phyloP scores from a whole-genome alignment of 495 filamentous ascomycete species.

The Filosporella fistucella region DNA sequence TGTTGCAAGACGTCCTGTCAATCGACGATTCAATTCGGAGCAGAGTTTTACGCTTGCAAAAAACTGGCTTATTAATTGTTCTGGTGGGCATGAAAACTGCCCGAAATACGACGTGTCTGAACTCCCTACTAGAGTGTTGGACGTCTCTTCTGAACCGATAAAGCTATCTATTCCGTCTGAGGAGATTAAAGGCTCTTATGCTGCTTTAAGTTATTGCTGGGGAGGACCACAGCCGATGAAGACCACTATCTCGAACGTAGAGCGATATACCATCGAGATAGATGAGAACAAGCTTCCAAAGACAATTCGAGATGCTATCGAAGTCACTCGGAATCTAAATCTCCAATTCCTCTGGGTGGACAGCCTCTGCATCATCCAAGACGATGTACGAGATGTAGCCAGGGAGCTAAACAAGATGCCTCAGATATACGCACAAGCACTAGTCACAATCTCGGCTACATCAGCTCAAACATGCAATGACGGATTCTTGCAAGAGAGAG shows the following conservation, averaged over 20 bases:
- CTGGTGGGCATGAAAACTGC: constrained; percentile 15
- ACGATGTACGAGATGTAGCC: constrained; percentile 12
- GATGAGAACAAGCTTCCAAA: constrained; percentile 15
- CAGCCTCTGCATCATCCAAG: constrained; percentile 16
- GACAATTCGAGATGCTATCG: constrained; percentile 1
- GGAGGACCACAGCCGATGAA: constrained; percentile 13
- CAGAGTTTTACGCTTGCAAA: too few relatives aligned
- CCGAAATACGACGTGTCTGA: background rate
- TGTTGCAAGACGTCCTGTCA: too few relatives aligned
- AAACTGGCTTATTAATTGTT: too few relatives aligned
- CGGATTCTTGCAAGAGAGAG: constrained; percentile 13
- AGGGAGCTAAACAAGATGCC: constrained; percentile 18
- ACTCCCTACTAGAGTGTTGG: constrained; percentile 19
- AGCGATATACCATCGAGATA: constrained; percentile 14
- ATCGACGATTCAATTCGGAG: too few relatives aligned
- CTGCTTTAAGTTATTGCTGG: constrained; percentile 23
- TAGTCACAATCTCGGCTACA: constrained; percentile 10
- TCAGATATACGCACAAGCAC: background rate
- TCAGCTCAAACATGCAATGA: constrained; percentile 15
- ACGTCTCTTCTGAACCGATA: constrained; percentile 10
- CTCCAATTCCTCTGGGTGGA: constrained; percentile 2
- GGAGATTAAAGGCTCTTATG: constrained; percentile 6
- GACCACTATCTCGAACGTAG: constrained; percentile 4
- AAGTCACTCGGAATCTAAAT: background rate
- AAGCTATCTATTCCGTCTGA: background rate